Evolutionary conservation across 768 basidiomycete genomes (phyloP).

Genomic region (Neoboletus subvelutipes): DNA sequence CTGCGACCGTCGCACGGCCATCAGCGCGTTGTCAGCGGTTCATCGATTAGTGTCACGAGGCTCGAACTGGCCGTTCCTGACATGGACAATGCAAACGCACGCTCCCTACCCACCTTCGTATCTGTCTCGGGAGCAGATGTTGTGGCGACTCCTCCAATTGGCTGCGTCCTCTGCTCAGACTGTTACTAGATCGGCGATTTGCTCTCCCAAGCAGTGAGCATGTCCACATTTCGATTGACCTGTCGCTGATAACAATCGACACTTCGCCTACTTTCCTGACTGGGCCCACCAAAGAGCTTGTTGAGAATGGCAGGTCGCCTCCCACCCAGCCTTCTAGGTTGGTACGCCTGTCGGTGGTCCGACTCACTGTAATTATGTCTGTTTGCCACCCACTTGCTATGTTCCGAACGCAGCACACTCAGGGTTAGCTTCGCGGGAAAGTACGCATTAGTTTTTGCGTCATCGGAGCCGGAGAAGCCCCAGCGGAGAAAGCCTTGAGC

Average conservation of each 20-base stretch:
- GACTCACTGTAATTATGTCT: neutral
- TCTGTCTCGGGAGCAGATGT: slow-evolving; percentile 16
- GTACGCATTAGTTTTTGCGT: slow-evolving; percentile 1
- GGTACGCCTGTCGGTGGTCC: neutral
- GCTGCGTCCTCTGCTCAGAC: neutral
- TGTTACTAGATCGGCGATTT: slow-evolving; percentile 8
- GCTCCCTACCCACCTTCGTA: slow-evolving; percentile 4
- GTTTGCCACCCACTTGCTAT: neutral
- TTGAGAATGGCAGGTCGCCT: neutral
- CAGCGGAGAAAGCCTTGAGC: slow-evolving; percentile 29
- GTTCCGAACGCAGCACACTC: slow-evolving; percentile 1
- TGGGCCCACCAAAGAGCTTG: slow-evolving; percentile 1
- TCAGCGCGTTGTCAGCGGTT: slow-evolving; percentile 12
- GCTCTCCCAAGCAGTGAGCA: neutral
- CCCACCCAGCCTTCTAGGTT: neutral
- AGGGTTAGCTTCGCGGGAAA: slow-evolving; percentile 29
- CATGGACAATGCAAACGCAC: slow-evolving; percentile 1
- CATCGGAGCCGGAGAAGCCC: slow-evolving; percentile 21
- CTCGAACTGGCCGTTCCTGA: slow-evolving; percentile 14
- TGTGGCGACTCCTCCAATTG: neutral
- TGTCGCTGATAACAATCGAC: slow-evolving; percentile 6
- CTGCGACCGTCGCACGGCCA: slow-evolving; percentile 20
- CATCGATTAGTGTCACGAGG: slow-evolving; percentile 25
- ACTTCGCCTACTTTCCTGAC: slow-evolving; percentile 1
- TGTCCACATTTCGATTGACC: slow-evolving; percentile 7